Base-by-base conservation (phyloP, 2,329 filamentous ascomycete genomes). In the Chrysoporthe austroafricana region DNA sequence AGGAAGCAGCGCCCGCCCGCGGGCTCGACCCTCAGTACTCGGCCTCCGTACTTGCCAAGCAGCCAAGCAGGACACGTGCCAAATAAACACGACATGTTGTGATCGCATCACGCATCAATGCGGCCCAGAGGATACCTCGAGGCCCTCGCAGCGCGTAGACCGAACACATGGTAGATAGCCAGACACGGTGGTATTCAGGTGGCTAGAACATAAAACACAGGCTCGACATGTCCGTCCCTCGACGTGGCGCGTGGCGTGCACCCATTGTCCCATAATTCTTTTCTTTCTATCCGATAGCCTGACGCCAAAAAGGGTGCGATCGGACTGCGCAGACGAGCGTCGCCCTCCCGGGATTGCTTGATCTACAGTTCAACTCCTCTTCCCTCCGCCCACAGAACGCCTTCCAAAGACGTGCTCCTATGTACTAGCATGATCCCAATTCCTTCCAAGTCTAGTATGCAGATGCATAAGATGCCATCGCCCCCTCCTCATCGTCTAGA, bases 401-500 rank as follows among this genome's bases (percentile, higher is more conserved):
- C 61, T 64, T 52, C 50, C 39, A 59, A 39, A 58, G 44, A 57
- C 48, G 16, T 62, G 36, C 21, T 58, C 34, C 26, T 26, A 26
- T 26, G n/a, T 42, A 42, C 21, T 32, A 43, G 14, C 44, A 63
- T 57, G 36, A 46, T 21, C 8, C 14, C n/a, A 13, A 5, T 13
- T 44, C 43, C 2, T 32, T 11, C 14, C 16, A 46, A 32, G 34
- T 42, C 39, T 56, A 44, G 6, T 39, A 42, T 34, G 58, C 67
- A 52, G 63, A 68, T 18, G 56, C 68, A 43, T 63, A 64, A 14
- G 59, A 61, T 58, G 66, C 69, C 67, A 67, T 66, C 1, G 68
- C 66, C 59, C 70, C 68, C 34, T 71, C 68, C 21, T 70, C 68
- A 13, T 71, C 68, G 36, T 66, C 42, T 14, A 70, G 32, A 4